Evolutionary conservation across 345 rosid species (phyloP).

Genomic region (Salix koriyanagi): DNA sequence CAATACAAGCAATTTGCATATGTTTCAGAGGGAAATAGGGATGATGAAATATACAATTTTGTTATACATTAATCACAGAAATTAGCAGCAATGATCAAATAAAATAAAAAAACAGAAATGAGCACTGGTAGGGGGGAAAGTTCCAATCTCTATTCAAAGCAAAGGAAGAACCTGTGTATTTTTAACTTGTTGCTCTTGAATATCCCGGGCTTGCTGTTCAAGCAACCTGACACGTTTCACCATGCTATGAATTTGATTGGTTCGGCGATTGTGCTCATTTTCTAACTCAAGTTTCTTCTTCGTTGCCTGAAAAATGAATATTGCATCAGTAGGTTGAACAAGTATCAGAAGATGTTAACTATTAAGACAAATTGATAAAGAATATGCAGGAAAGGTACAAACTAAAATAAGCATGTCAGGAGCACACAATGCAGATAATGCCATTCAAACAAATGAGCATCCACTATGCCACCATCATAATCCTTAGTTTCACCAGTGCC

Average conservation of each 20-base stretch:
- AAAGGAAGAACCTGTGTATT: slow-evolving; percentile 66
- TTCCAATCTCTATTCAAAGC: background rate
- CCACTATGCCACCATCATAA: no score
- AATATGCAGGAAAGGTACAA: background rate
- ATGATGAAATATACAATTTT: no score
- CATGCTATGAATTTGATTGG: slow-evolving; percentile 38
- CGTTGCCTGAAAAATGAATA: slow-evolving; percentile 49
- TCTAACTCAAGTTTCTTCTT: slow-evolving; percentile 54
- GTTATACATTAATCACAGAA: background rate
- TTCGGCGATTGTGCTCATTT: slow-evolving; percentile 44
- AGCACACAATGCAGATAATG: no score
- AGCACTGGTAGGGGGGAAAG: background rate
- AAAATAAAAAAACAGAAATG: background rate
- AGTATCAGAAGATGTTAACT: background rate
- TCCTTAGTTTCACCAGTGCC: no score
- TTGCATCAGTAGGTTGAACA: slow-evolving; percentile 13
- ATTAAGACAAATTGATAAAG: background rate
- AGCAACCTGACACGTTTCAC: slow-evolving; percentile 41
- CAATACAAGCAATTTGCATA: no score
- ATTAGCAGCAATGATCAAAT: background rate
- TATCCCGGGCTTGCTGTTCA: slow-evolving; percentile 63
- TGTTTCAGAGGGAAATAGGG: no score
- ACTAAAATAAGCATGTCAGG: no score
- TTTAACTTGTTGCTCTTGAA: slow-evolving; percentile 63
- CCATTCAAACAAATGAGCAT: no score